phyloP scores from a whole-genome alignment of 2,329 filamentous ascomycete genomes.

The Talaromyces atroroseus region DNA sequence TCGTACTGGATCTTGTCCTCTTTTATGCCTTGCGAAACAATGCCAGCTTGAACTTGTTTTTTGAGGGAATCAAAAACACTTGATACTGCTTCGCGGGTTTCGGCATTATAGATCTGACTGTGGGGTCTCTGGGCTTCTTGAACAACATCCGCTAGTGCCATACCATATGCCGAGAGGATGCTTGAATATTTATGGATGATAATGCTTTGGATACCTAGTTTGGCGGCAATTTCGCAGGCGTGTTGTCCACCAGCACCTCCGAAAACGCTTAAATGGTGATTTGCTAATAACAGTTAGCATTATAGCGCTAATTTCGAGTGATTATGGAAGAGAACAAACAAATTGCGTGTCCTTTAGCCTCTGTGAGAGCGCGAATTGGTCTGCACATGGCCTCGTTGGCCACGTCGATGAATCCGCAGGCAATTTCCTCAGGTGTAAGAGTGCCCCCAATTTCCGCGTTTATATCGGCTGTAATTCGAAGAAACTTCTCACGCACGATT shows the following conservation, averaged over 20 bases:
- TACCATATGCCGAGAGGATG: background rate
- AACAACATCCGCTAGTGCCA: background rate
- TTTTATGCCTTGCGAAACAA: background rate
- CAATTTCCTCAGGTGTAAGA: slow-evolving; percentile 76
- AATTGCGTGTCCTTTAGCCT: background rate
- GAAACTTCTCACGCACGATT: slow-evolving; percentile 68
- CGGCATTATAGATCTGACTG: background rate
- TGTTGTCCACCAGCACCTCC: background rate
- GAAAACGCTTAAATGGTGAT: background rate
- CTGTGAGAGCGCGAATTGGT: background rate
- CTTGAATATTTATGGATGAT: background rate
- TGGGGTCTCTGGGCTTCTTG: background rate
- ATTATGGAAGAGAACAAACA: background rate
- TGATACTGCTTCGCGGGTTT: background rate
- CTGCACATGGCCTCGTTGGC: background rate
- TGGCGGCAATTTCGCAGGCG: background rate
- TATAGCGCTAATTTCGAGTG: background rate
- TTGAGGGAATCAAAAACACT: background rate
- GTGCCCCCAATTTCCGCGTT: slow-evolving; percentile 60
- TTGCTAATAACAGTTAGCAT: background rate
- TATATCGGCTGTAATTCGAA: slow-evolving; percentile 69
- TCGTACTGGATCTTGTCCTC: background rate
- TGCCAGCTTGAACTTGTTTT: background rate
- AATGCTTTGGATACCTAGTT: background rate
- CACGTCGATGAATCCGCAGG: slow-evolving; percentile 27